Conservation (phyloP, 352 stramenopile genomes). For the Halophytophthora batemanensis region DNA sequence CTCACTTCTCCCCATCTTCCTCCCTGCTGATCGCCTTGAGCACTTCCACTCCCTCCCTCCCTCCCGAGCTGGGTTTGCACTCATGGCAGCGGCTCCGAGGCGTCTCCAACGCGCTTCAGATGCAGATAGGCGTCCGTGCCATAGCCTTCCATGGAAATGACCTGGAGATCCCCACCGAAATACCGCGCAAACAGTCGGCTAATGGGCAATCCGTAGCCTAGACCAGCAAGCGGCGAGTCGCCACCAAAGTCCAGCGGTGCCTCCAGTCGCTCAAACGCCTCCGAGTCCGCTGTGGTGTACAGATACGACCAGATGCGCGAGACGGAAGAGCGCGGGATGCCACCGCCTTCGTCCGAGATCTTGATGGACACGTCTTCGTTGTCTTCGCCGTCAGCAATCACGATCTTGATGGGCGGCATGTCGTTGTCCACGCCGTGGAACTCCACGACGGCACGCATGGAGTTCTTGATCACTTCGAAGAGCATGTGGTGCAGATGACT, state of each 20-base stretch:
- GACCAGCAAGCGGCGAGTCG: constrained; percentile 91
- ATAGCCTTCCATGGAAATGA: constrained; percentile 99
- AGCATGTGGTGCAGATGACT: constrained; percentile 98
- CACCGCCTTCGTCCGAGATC: constrained; percentile 99
- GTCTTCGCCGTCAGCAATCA: constrained; percentile 98
- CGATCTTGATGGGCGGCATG: constrained; percentile 98
- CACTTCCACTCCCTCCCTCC: too few species aligned
- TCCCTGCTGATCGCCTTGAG: background rate
- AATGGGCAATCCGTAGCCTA: constrained; percentile 97
- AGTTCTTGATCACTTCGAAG: constrained; percentile 99
- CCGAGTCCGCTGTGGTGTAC: constrained; percentile 98
- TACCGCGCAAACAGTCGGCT: constrained; percentile 98
- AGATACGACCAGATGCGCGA: constrained; percentile 99
- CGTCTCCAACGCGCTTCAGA: constrained; percentile 90
- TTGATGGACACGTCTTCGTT: constrained; percentile 99
- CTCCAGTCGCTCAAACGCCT: constrained; percentile 89
- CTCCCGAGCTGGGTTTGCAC: too few species aligned
- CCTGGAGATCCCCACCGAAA: constrained; percentile 98
- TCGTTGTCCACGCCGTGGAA: constrained; percentile 97
- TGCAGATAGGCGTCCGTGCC: constrained; percentile 98
- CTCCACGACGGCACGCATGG: constrained; percentile 98
- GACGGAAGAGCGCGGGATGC: constrained; percentile 98
- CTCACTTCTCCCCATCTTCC: background rate
- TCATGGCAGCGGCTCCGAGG: constrained; percentile 83
- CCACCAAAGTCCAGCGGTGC: constrained; percentile 84